Evolutionary conservation across 2,329 filamentous ascomycete genomes (phyloP), one percentile per base, ranked within the genome.

Genomic region (Fusarium sp.): DNA sequence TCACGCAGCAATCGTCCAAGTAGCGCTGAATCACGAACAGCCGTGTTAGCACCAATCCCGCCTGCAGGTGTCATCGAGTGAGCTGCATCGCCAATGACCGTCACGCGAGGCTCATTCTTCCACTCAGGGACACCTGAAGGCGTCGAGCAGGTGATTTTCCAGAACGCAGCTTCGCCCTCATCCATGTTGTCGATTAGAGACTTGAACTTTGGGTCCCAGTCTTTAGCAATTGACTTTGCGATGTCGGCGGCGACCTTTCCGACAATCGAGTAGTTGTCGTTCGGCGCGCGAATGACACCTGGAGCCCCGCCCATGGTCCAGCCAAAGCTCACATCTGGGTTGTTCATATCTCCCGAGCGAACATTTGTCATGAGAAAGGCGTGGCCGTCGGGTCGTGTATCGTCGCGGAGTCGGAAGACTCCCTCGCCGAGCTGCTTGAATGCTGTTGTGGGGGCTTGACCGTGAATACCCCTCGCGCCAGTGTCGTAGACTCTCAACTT

Each of bases 61-160:
- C 86, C 87, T 0, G 86, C 86, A 0, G 89, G 89, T 0, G 88
- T 90, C 88, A 90, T 90, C 2, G 84, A 85, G 69, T 90, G 89
- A 7, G 80, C 87, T 0, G 89, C 88, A 73, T 90, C 89, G 2
- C 89, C 89, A 61, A 90, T 87, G 2, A 90, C 83, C 0, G 89
- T 90, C 15, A 90, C 88, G 0, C 89, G 84, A 1, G 87, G 84
- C 60, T 90, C 85, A 49, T 89, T 91, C 14, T 81, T 74, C 90
- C 90, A 92, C 49, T 87, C 83, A 0, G 90, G 90, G 0, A 92
- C 88, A 4, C 90, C 89, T 2, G 83, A 83, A 0, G 90, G 90
- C 1, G 84, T 86, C 1, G 89, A 91, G 72, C 89, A 91, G 5
- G 90, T 91, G 54, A 92, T 91, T 75, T 91, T 92, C 89, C 89